Evolutionary conservation across 257 asterid species (phyloP), one percentile per base, ranked within the genome.

Genomic region (Forsythia viridissima): DNA sequence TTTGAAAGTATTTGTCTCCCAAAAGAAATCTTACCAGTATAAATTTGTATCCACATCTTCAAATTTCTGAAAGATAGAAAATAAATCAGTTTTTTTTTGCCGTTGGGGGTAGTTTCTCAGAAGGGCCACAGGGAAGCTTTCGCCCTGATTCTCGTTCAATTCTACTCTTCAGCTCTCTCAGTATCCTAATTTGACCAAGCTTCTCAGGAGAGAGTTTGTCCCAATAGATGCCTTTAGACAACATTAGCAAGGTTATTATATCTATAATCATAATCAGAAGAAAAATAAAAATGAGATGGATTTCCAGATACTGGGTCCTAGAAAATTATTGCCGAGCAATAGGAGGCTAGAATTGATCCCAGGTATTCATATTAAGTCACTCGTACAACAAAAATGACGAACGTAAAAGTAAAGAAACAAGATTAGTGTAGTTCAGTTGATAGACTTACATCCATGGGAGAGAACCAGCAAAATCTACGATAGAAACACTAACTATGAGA

Each of bases 121-220:
- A 88, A 40, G 97, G 95, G 57, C 98, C 98, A 38, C 73, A 78
- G 0, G 96, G 97, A 77, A 91, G 97, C 84, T 87, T 93, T 76
- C 86, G 83, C 71, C 96, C 95, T 16, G 94, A 80, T 88, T 91
- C 98, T 38, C 76, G 86, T 77, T 93, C 98, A 4, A 93, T 87
- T 87, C 83, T 90, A 36, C 82, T 84, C 87, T 91, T 94, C 77
- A 94, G 89, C 88, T 90, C 91, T 79, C 98, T 85, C n/a, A 94
- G 81, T 85, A 94, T 87, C 82, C 72, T 88, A 71, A 94, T 90
- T 42, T 94, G 98, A 41, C 95, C 84, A 36, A 94, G 94, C 90
- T 94, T 94, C 82, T 93, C 98, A 57, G 96, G 96, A 51, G 98
- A 93, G 30, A 94, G 87, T 82, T 89, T 93, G 80, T 93, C 98